A percentile compares a stretch with the other conserved stretches of the same genome.
phyloP scores from a whole-genome alignment of 192 early-diverging fungal genomes.

The Pecoramyces ruminantium region DNA sequence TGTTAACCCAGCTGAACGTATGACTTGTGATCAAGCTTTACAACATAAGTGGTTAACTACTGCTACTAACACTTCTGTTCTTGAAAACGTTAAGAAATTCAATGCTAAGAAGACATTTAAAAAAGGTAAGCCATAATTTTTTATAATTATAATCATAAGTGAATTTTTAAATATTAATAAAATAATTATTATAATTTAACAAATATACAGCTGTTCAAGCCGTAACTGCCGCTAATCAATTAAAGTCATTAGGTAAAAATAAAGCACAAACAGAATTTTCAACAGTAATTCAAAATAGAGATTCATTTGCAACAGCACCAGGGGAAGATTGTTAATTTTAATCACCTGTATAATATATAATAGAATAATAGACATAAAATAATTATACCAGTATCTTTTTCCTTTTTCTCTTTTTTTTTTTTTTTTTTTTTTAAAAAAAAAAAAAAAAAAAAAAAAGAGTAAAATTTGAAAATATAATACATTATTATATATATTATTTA shows the following conservation, averaged over 20 bases:
- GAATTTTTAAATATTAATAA: no score
- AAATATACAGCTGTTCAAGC: neutral
- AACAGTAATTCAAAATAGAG: neutral
- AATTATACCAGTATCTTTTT: no score
- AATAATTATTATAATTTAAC: no score
- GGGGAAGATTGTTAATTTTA: neutral
- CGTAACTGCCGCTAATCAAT: neutral
- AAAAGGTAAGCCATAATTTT: neutral
- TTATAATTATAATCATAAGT: no score
- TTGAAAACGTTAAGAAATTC: neutral
- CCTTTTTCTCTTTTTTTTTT: no score
- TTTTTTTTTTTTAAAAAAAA: no score
- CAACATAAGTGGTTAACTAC: slow-evolving; percentile 69
- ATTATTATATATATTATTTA: no score
- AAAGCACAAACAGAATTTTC: neutral
- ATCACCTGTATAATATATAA: no score
- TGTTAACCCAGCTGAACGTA: slow-evolving; percentile 50
- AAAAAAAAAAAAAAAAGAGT: no score
- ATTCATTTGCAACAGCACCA: neutral
- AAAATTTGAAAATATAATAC: no score
- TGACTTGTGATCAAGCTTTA: slow-evolving; percentile 66
- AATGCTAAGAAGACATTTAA: neutral
- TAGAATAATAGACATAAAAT: no score
- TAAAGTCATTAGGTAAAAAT: neutral
- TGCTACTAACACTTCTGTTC: slow-evolving; percentile 6